These are phyloP conservation scores for Saccharomyces hybrid DNA, from an alignment of 1,139 yeast species.

Conservation along the genomic window DNA sequence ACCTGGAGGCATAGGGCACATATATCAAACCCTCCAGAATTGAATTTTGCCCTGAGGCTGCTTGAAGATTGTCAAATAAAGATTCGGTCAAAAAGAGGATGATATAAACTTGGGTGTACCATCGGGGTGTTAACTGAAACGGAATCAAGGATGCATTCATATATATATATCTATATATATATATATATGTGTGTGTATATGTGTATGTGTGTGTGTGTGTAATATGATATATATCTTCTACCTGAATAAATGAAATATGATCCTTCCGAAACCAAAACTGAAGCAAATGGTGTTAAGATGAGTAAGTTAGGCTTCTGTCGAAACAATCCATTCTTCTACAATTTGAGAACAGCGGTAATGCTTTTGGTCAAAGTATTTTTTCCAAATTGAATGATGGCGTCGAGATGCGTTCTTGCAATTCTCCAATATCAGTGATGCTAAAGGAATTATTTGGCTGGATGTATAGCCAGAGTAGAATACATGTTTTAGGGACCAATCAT, in stretches of 20 bases:
- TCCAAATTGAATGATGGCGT: constrained; percentile 76
- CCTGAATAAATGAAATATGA: neutral
- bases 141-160: neutral
- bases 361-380: constrained; percentile 47
- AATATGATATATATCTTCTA: neutral
- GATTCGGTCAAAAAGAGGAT: neutral
- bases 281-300: neutral
- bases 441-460: constrained; percentile 66
- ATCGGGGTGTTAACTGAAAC: neutral
- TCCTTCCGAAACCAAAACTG: neutral
- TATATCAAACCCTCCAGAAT: neutral
- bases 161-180: neutral
- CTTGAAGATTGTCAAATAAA: neutral
- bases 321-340: neutral
- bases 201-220: neutral
- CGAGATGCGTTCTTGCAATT: constrained; percentile 60
- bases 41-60: neutral
- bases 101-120: neutral
- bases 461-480: constrained; percentile 89
- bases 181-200: neutral
- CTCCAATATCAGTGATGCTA: constrained; percentile 61
- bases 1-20: neutral
- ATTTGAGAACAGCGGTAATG: neutral
- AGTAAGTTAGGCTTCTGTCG: neutral
- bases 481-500: constrained; percentile 73